Conservation (phyloP, 192 early-diverging fungal species). For the Rhizophagus clarus region DNA sequence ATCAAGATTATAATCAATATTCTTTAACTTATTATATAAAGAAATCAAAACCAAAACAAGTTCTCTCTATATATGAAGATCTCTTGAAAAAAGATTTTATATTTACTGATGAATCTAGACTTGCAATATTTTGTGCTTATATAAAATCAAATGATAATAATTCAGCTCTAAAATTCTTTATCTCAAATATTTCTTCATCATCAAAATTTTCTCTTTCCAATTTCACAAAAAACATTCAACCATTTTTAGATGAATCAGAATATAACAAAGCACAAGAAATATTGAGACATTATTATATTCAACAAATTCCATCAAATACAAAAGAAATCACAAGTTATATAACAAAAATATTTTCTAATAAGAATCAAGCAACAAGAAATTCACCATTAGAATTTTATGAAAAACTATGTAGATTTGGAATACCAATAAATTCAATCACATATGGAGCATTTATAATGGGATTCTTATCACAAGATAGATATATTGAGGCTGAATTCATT, state of each 20-base stretch:
- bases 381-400: neutral
- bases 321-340: neutral
- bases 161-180: neutral
- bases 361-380: neutral
- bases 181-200: neutral
- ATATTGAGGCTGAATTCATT: neutral
- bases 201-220: neutral
- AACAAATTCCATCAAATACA: neutral
- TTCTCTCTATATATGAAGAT: neutral
- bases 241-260: neutral
- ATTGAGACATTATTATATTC: neutral
- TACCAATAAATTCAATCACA: neutral
- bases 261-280: neutral
- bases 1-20: neutral
- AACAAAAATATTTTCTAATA: neutral
- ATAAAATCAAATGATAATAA: neutral
- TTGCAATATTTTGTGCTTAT: neutral
- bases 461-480: slow-evolving; percentile 21
- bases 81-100: neutral
- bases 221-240: neutral
- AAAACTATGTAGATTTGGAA: neutral
- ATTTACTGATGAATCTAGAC: neutral
- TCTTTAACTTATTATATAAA: neutral
- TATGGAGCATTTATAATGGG: slow-evolving; percentile 21
- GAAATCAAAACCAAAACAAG: neutral